Percentiles rank a stretch among this genome's conserved stretches.
Evolutionary conservation across 2,329 filamentous ascomycete species (phyloP).

Genomic region (Chaetomium strumarium): DNA sequence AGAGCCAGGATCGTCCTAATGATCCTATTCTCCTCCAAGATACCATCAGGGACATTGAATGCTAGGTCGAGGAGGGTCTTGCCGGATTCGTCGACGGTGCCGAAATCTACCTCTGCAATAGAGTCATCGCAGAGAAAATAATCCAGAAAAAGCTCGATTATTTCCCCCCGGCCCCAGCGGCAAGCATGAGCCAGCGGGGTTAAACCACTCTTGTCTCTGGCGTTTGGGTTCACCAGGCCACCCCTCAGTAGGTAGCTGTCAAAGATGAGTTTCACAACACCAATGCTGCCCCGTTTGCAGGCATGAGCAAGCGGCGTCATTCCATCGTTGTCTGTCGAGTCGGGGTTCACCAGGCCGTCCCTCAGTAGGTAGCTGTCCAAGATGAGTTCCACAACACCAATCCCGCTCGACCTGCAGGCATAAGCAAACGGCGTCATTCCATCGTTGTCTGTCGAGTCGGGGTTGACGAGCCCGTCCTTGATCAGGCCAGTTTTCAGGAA

Average conservation of each 20-base stretch:
- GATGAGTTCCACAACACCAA: neutral
- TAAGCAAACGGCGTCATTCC: neutral
- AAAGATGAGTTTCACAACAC: neutral
- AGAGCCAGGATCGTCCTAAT: too few relatives aligned
- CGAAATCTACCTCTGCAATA: too few relatives aligned
- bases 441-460: neutral
- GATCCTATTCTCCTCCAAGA: too few relatives aligned
- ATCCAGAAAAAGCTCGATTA: neutral
- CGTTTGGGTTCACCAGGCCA: neutral
- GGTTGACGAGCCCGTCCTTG: neutral
- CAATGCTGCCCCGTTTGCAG: neutral
- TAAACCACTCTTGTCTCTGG: neutral
- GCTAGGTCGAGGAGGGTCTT: too few relatives aligned
- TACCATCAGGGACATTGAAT: too few relatives aligned
- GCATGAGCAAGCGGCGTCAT: neutral
- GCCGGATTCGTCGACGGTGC: too few relatives aligned
- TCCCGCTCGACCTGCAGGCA: neutral
- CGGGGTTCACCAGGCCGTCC: neutral
- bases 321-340: neutral
- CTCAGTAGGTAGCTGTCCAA: too few relatives aligned
- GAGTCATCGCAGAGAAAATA: neutral
- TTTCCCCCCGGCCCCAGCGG: neutral
- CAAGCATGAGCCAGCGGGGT: neutral
- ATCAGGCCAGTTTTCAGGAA: neutral
- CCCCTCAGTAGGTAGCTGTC: neutral